Evolutionary conservation across 2,329 filamentous ascomycete genomes (phyloP), one percentile per base, ranked within the genome.

Genomic region (Hawksworthiomyces lignivorus): DNA sequence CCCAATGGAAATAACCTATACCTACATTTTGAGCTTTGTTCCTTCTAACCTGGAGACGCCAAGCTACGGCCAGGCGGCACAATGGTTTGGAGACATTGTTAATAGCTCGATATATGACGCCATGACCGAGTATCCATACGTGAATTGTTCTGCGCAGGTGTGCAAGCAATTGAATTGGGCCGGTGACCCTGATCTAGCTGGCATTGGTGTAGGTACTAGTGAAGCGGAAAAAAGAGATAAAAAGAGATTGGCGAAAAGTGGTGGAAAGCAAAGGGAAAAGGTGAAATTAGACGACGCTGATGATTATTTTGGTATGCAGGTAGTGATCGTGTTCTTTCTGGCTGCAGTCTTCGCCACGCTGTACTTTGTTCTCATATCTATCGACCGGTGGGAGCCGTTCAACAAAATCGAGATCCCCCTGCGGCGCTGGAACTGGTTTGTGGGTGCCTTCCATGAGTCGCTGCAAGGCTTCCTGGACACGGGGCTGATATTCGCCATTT

Each of bases 101-200:
- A 20, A 32, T 19, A 14, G 27, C 11, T n/a, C 20, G 9, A 18
- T 32, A 18, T 36, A 17, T n/a, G 6, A 29, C 2, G 8, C 6
- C 5, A 44, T 47, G 34, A 4, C 34, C 18, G 10, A 24, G 10
- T 48, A 22, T 12, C 40, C 46, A 7, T 30, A 24, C 12, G 4
- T 17, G 2, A 18, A 21, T 3, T 49, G 44, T n/a, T 7, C 32
- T 4, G 9, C 2, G 3, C 19, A 45, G 5, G 27, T 52, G 14
- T 53, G 50, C 40, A 30, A 39, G 35, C 40, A 41, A 6, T 36
- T 53, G 6, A 34, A 40, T 37, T 53, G 48, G 43, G 26, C 28
- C 5, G 51, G 52, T 22, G 50, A 54, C n/a, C 21, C 41, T 7
- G 52, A 54, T 28, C 37, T 51, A 14, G 48, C 48, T 8, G 51